Base-by-base conservation (phyloP, 371 early-diverging fungal species). In the Apophysomyces ossiformis region DNA sequence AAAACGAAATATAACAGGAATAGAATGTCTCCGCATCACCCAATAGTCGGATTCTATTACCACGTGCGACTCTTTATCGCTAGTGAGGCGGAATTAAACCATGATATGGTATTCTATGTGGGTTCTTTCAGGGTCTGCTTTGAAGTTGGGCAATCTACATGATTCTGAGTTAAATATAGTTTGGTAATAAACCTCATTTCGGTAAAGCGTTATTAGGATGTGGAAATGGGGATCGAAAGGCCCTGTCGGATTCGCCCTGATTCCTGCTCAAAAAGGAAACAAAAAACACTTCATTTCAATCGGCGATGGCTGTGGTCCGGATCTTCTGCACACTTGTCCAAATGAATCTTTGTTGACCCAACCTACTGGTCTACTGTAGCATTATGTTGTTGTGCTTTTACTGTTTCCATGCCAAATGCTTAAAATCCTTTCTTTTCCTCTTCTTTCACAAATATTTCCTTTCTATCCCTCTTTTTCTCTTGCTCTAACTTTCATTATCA, bases 141-240 rank as follows among this genome's bases (percentile, higher is more conserved):
- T 50, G 9, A 13, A 13, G 41, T 41, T 18, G 50, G 13, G 45
- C 16, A 13, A 45, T n/a, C 9, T 21, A 21, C 7, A 9, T 9
- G 21, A 50, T 8, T 50, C 50, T 18, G 26, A 18, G 50, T 50
- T 50, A 50, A 50, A 50, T 18, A 50, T 50, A 50, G 50, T 50
- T 18, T 21, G 2, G 21, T 9, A 50, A 50, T 50, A 50, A 50
- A 50, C 50, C 50, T 50, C 18, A 50, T 50, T 50, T 50, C 50
- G 50, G 50, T 50, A 50, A 50, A 32, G 50, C 21, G 50, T 50
- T 50, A 26, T 50, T 50, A 50, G 50, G 21, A 50, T 50, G 45
- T n/a, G 16, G 13, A n/a, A 50, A 50, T 50, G 50, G 21, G 50
- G n/a, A 9, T n/a, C 21, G 9, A 8, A 9, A 50, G 21, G n/a